Conservation (phyloP, 1,139 yeast genomes). For the Pichia sp. region DNA sequence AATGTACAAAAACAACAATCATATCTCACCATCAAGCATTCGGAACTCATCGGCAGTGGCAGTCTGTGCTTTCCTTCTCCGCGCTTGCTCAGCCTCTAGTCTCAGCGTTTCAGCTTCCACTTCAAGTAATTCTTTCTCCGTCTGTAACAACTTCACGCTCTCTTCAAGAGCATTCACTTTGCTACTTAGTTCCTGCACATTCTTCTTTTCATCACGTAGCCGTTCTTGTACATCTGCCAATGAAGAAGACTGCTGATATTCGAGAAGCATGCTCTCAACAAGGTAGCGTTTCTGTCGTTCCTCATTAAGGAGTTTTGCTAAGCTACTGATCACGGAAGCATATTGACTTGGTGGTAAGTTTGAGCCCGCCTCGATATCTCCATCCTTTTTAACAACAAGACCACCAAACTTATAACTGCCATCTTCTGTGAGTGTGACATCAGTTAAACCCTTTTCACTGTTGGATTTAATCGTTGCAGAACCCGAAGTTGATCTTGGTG, state of each 20-base stretch:
- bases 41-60: too few species aligned
- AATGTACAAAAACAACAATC: too few species aligned
- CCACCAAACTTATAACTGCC: slow-evolving; percentile 1
- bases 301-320: slow-evolving; percentile 52
- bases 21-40: too few species aligned
- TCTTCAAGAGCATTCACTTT: slow-evolving; percentile 17
- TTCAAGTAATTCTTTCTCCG: slow-evolving; percentile 17
- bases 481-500: too few species aligned
- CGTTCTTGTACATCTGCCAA: slow-evolving; percentile 33
- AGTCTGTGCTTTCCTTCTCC: slow-evolving; percentile 28
- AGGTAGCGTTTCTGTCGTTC: slow-evolving; percentile 60
- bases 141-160: slow-evolving; percentile 24
- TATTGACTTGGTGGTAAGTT: slow-evolving; percentile 21
- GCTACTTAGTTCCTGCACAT: slow-evolving; percentile 38
- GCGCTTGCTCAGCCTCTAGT: slow-evolving; percentile 28
- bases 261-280: slow-evolving; percentile 46
- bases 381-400: not conserved
- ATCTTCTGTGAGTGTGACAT: slow-evolving; percentile 20
- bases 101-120: slow-evolving; percentile 41
- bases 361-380: slow-evolving; percentile 2
- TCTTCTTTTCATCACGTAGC: slow-evolving; percentile 31
- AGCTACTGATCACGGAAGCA: slow-evolving; percentile 40
- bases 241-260: slow-evolving; percentile 10
- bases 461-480: too few species aligned
- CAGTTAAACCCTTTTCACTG: too few species aligned